Evolutionary conservation across 192 early-diverging fungal species (phyloP).

Genomic region (Coemansia sp.): DNA sequence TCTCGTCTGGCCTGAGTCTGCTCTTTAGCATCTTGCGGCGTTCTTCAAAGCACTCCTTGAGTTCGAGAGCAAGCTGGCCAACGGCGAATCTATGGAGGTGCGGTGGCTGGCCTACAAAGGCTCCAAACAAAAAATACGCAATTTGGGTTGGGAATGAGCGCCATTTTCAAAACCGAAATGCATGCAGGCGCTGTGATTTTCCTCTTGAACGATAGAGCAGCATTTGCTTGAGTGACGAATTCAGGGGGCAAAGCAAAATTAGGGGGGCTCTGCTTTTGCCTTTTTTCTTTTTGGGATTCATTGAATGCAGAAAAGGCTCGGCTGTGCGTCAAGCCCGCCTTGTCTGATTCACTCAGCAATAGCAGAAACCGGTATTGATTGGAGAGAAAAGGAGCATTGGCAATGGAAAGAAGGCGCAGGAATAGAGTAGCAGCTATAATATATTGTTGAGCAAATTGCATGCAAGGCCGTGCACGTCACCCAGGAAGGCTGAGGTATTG

Average conservation of each 20-base stretch:
- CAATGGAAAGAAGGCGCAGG: background rate
- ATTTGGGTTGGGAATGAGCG: background rate
- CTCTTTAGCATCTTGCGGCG: slow-evolving; percentile 70
- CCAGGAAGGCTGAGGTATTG: background rate
- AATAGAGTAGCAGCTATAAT: too few species aligned
- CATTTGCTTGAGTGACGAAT: background rate
- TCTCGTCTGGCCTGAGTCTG: slow-evolving; percentile 71
- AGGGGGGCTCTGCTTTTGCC: background rate
- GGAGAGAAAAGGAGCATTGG: background rate
- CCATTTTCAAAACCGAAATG: background rate
- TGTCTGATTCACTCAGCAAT: background rate
- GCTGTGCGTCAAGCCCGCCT: background rate
- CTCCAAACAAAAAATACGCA: background rate
- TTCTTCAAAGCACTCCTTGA: slow-evolving; percentile 20
- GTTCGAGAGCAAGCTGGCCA: slow-evolving; percentile 35
- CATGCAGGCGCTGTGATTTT: background rate
- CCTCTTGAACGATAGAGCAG: background rate
- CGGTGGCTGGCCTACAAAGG: slow-evolving; percentile 44
- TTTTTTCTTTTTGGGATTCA: background rate
- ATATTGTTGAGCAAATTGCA: too few species aligned
- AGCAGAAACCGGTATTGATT: background rate
- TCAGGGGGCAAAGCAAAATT: background rate
- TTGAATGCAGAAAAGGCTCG: background rate
- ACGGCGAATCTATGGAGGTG: slow-evolving; percentile 37
- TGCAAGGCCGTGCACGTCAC: background rate